phyloP scores from a whole-genome alignment of 1,139 yeast species.

The Sugiyamaella neomexicana region DNA sequence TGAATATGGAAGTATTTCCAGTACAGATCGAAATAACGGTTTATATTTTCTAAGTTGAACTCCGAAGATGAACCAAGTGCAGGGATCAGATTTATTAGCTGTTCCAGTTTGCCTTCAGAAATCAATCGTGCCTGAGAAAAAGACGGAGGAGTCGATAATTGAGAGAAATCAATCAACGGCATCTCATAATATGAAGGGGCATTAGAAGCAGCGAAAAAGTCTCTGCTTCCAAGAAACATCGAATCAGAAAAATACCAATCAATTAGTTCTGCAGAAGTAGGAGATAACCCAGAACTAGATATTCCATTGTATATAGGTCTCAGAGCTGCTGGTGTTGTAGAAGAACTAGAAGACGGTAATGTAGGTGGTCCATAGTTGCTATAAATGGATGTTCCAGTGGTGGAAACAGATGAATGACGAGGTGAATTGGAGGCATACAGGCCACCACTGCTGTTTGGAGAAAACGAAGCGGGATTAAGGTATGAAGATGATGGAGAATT shows the following conservation, averaged over 20 bases:
- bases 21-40: conserved; percentile 36
- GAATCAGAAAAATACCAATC: conserved; percentile 16
- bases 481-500: not conserved
- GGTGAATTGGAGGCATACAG: conserved; percentile 1
- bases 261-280: conserved; percentile 12
- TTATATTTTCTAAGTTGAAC: conserved; percentile 15
- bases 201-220: conserved; percentile 9
- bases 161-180: conserved; percentile 13
- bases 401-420: conserved; percentile 1
- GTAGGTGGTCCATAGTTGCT: not conserved
- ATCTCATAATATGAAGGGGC: conserved; percentile 9
- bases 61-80: conserved; percentile 32
- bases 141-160: conserved; percentile 12
- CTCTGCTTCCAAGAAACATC: conserved; percentile 13
- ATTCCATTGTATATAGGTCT: not conserved
- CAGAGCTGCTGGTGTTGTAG: conserved; percentile 2
- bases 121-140: conserved; percentile 10
- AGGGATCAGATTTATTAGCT: conserved; percentile 8
- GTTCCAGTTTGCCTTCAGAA: conserved; percentile 4
- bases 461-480: not conserved
- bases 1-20: conserved; percentile 66
- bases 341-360: not conserved
- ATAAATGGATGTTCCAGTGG: conserved; percentile 2
- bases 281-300: conserved; percentile 9
- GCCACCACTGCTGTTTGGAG: not conserved